Conservation (phyloP, 2,329 filamentous ascomycete genomes). For the Beauveria asiatica region DNA sequence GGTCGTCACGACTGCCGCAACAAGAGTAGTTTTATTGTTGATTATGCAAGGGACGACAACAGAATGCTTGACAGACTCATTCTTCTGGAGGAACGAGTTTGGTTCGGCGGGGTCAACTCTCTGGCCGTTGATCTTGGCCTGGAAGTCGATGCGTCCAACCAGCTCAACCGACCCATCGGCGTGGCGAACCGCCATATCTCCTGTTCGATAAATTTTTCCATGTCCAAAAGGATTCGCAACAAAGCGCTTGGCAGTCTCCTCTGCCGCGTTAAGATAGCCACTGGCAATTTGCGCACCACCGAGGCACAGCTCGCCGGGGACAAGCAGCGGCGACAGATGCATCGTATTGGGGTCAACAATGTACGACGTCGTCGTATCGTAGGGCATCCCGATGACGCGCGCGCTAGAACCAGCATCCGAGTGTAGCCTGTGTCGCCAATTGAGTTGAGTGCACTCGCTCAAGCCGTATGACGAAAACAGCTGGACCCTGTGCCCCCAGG, state of each 20-base stretch:
- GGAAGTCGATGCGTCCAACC: constrained; percentile 17
- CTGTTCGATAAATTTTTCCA: constrained; percentile 15
- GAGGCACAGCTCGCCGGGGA: background rate
- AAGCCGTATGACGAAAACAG: background rate
- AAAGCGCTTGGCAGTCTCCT: background rate
- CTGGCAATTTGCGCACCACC: background rate
- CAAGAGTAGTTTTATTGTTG: background rate
- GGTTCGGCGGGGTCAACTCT: constrained; percentile 12
- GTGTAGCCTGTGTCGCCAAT: background rate
- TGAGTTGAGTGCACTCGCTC: background rate
- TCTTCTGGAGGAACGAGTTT: background rate
- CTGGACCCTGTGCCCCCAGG: background rate
- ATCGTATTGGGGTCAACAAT: background rate
- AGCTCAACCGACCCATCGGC: constrained; percentile 14
- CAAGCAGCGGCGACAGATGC: background rate
- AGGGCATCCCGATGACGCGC: background rate
- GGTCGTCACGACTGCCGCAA: background rate
- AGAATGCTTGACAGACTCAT: background rate
- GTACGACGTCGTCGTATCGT: background rate
- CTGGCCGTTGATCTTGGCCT: constrained; percentile 19
- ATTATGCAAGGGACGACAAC: background rate
- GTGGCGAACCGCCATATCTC: constrained; percentile 15
- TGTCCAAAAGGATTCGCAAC: background rate
- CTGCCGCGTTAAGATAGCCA: background rate
- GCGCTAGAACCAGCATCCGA: background rate